Conservation (phyloP, 768 basidiomycete genomes). For the Agrocybe praecox region DNA sequence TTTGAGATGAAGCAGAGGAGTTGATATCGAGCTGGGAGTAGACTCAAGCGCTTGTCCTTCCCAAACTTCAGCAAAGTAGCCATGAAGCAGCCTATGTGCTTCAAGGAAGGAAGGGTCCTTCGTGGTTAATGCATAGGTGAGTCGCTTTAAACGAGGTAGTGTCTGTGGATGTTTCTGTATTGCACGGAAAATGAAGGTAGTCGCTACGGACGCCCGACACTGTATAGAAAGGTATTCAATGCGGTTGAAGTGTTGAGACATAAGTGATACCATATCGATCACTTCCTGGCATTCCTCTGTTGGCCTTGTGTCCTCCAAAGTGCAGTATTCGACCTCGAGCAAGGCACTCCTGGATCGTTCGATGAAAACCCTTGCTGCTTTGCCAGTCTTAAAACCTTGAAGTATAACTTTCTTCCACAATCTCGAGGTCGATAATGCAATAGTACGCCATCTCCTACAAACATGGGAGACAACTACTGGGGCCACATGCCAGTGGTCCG, state of each 20-base stretch:
- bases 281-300: not conserved
- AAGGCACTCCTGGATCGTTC: conserved; percentile 34
- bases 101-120: conserved; percentile 19
- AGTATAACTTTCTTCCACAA: conserved; percentile 43
- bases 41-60: not conserved
- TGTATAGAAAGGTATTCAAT: conserved; percentile 26
- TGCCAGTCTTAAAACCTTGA: conserved; percentile 14
- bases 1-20: conserved; percentile 34
- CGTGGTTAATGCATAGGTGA: conserved; percentile 20
- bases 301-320: not conserved
- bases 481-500: conserved; percentile 27
- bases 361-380: conserved; percentile 26
- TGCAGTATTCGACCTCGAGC: conserved; percentile 36
- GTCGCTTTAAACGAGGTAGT: conserved; percentile 19
- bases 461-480: conserved; percentile 49
- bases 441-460: conserved; percentile 49
- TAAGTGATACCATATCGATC: not conserved
- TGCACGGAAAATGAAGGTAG: conserved; percentile 17
- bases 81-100: conserved; percentile 13
- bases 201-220: conserved; percentile 13
- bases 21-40: conserved; percentile 10
- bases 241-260: conserved; percentile 15
- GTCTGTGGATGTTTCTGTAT: conserved; percentile 13
- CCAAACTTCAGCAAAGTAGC: conserved; percentile 1
- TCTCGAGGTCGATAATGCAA: conserved; percentile 41